These are phyloP conservation scores for Chrysosporium queenslandicum DNA, from an alignment of 2,329 filamentous ascomycete species.

Conservation along the genomic window DNA sequence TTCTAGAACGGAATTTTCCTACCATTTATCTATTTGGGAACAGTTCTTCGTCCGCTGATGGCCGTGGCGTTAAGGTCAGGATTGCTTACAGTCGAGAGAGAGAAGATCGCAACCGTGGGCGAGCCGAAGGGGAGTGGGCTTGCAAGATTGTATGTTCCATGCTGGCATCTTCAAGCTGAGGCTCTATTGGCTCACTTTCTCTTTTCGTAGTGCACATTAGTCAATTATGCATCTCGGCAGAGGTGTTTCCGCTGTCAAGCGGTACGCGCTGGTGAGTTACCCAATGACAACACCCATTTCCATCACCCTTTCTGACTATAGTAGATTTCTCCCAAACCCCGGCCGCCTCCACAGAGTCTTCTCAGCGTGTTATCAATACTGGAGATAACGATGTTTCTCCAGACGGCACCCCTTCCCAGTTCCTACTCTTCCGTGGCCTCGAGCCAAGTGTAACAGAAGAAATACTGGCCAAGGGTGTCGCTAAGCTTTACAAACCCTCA, in stretches of 20 bases:
- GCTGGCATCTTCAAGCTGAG: not conserved
- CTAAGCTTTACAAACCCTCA: conserved; percentile 57
- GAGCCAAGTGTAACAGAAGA: conserved; percentile 62
- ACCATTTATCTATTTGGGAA: conserved; percentile 41
- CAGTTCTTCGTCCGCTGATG: conserved; percentile 29
- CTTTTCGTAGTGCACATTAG: conserved; percentile 41
- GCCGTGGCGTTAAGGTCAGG: conserved; percentile 37
- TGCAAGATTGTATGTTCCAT: conserved; percentile 42
- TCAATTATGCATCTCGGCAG: conserved; percentile 48
- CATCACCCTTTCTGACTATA: conserved; percentile 20
- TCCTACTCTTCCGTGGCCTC: conserved; percentile 63
- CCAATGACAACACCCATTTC: conserved; percentile 4
- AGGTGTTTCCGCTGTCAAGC: conserved; percentile 52
- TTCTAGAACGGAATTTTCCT: conserved; percentile 45
- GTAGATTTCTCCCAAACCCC: conserved; percentile 16
- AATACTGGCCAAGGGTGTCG: conserved; percentile 60
- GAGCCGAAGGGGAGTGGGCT: conserved; percentile 47
- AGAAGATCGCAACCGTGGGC: conserved; percentile 40
- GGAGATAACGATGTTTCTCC: conserved; percentile 47
- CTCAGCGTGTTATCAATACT: conserved; percentile 40
- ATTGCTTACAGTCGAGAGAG: conserved; percentile 47
- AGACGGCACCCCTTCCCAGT: conserved; percentile 57
- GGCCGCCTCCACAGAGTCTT: conserved; percentile 30
- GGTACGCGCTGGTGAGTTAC: conserved; percentile 42
- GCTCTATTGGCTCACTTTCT: conserved; percentile 3